phyloP scores from a whole-genome alignment of 352 stramenopile species.

The Phytophthora boehmeriae region DNA sequence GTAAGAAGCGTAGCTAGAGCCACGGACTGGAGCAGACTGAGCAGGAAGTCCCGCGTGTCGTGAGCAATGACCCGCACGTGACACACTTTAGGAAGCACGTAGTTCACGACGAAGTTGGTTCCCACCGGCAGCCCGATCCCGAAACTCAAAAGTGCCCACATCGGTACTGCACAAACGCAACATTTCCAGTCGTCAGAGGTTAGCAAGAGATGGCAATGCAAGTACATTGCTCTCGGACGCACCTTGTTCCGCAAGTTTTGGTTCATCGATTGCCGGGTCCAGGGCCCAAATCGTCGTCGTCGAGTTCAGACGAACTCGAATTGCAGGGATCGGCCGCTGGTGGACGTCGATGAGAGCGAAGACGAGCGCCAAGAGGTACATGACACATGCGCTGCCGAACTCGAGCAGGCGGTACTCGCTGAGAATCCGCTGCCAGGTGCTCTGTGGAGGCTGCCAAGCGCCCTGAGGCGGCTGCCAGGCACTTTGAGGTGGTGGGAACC shows the following conservation, averaged over 20 bases:
- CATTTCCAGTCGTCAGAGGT: background rate
- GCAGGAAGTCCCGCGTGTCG: slow-evolving; percentile 79
- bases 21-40: slow-evolving; percentile 65
- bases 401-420: slow-evolving; percentile 57
- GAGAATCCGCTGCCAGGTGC: slow-evolving; percentile 23
- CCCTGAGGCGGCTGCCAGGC: background rate
- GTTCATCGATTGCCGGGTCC: slow-evolving; percentile 56
- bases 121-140: slow-evolving; percentile 46
- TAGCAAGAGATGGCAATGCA: background rate
- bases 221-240: background rate
- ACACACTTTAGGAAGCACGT: slow-evolving; percentile 54
- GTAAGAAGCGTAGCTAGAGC: slow-evolving; percentile 60
- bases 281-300: slow-evolving; percentile 47
- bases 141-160: slow-evolving; percentile 43
- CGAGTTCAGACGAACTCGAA: slow-evolving; percentile 51
- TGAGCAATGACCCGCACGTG: slow-evolving; percentile 60
- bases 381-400: slow-evolving; percentile 52
- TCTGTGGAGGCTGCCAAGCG: background rate
- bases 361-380: slow-evolving; percentile 51
- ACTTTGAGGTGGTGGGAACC: too few species aligned
- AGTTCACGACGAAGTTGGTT: slow-evolving; percentile 67
- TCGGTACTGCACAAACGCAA: slow-evolving; percentile 45
- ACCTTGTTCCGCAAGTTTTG: slow-evolving; percentile 54
- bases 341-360: slow-evolving; percentile 63
- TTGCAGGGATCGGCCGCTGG: slow-evolving; percentile 56